Percentiles rank a stretch among this genome's conserved stretches.
phyloP scores from a whole-genome alignment of 768 basidiomycete species.

The Xerocomellus chrysenteron region DNA sequence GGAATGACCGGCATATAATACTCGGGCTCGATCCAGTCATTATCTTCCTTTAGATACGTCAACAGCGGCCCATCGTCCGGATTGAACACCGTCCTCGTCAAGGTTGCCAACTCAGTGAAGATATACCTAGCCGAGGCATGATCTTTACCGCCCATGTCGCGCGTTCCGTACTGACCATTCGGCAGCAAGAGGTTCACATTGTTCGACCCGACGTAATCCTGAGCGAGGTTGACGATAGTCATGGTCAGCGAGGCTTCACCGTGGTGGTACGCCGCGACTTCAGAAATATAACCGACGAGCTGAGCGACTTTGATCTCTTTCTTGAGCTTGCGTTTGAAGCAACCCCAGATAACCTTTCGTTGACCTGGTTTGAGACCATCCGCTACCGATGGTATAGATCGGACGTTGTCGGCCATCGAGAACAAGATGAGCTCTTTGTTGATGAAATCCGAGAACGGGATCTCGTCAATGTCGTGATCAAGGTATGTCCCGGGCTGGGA shows the following conservation, averaged over 20 bases:
- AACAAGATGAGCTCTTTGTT: slow-evolving; percentile 97
- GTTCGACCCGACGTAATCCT: slow-evolving; percentile 93
- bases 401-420: slow-evolving; percentile 99
- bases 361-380: slow-evolving; percentile 98
- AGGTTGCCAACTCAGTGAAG: slow-evolving; percentile 73
- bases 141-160: slow-evolving; percentile 91
- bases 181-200: slow-evolving; percentile 88
- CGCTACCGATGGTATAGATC: slow-evolving; percentile 91
- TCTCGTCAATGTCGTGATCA: slow-evolving; percentile 83
- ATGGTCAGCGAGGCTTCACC: slow-evolving; percentile 84
- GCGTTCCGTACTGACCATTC: slow-evolving; percentile 94
- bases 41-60: slow-evolving; percentile 83
- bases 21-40: slow-evolving; percentile 84
- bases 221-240: slow-evolving; percentile 93
- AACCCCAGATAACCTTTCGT: slow-evolving; percentile 93
- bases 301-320: slow-evolving; percentile 95
- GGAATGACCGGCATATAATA: slow-evolving; percentile 92
- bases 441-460: slow-evolving; percentile 92
- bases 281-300: slow-evolving; percentile 92
- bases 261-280: slow-evolving; percentile 95
- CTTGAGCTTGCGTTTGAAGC: slow-evolving; percentile 93
- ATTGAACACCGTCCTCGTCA: slow-evolving; percentile 78
- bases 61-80: slow-evolving; percentile 85
- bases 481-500: slow-evolving; percentile 87
- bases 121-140: slow-evolving; percentile 97